Evolutionary conservation across 805 yeast genomes (phyloP).

Genomic region (Candida wancherniae): DNA sequence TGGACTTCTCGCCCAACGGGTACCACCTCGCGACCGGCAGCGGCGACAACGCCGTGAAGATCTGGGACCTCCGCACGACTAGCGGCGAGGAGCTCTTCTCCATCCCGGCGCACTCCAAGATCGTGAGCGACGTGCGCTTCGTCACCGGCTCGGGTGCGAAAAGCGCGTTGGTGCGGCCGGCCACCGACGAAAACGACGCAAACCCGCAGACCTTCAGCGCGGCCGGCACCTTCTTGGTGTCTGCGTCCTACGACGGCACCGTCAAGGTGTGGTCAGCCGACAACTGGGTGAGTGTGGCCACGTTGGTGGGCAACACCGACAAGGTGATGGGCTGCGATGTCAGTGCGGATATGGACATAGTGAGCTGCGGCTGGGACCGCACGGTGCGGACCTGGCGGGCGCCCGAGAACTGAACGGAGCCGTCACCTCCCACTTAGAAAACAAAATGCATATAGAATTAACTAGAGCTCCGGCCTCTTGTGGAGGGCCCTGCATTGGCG

Average conservation of each 20-base stretch:
- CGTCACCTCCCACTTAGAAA: too few species aligned
- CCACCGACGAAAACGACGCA: slow-evolving; percentile 26
- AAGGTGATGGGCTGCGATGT: slow-evolving; percentile 71
- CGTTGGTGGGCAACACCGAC: slow-evolving; percentile 55
- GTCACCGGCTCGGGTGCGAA: slow-evolving; percentile 21
- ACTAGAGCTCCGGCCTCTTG: too few species aligned
- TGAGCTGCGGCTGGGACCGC: slow-evolving; percentile 82
- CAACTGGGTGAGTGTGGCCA: slow-evolving; percentile 57
- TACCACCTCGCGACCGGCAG: slow-evolving; percentile 75
- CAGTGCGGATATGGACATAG: slow-evolving; percentile 35
- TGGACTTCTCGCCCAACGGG: slow-evolving; percentile 77
- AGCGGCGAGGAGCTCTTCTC: slow-evolving; percentile 37
- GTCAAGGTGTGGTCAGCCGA: slow-evolving; percentile 61
- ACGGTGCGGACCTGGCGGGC: slow-evolving; percentile 68
- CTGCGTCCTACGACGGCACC: slow-evolving; percentile 68
- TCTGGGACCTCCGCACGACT: slow-evolving; percentile 75
- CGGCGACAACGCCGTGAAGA: slow-evolving; percentile 71
- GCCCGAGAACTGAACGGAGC: too few species aligned
- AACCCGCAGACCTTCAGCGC: slow-evolving; percentile 26
- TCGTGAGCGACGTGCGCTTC: slow-evolving; percentile 64
- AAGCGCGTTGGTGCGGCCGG: slow-evolving; percentile 15
- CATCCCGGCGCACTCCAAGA: slow-evolving; percentile 70
- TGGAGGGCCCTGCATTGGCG: too few species aligned
- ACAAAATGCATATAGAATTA: too few species aligned
- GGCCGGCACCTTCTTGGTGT: slow-evolving; percentile 47